Percentiles rank a stretch among this genome's conserved stretches.
Evolutionary conservation across 768 basidiomycete genomes (phyloP).

Genomic region (Russula emetica): DNA sequence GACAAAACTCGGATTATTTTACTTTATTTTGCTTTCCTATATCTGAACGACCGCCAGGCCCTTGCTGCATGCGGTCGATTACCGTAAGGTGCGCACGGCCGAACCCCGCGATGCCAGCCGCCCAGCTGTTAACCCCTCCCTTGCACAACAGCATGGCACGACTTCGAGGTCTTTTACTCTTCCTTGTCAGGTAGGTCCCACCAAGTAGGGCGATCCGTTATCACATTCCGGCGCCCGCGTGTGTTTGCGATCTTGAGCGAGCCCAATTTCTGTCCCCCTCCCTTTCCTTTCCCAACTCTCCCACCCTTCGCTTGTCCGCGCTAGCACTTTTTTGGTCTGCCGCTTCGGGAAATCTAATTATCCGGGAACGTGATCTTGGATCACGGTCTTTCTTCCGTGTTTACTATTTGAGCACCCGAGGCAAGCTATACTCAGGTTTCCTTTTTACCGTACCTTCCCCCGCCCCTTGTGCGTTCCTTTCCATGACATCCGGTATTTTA

Average conservation of each 20-base stretch:
- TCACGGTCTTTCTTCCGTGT: constrained; percentile 21
- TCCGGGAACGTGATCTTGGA: constrained; percentile 24
- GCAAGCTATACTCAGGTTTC: constrained; percentile 29
- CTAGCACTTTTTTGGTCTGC: constrained; percentile 13
- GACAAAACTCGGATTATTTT: neutral
- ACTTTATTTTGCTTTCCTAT: constrained; percentile 8
- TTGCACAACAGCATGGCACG: neutral
- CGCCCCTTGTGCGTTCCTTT: constrained; percentile 16
- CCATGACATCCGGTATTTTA: constrained; percentile 35
- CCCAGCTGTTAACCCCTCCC: neutral
- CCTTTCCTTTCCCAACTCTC: constrained; percentile 3
- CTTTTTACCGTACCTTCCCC: constrained; percentile 23
- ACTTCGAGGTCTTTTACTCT: neutral
- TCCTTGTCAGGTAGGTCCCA: constrained; percentile 3
- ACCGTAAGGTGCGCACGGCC: neutral
- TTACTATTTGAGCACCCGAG: constrained; percentile 24
- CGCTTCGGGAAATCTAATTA: constrained; percentile 28
- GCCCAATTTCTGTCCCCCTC: constrained; percentile 16
- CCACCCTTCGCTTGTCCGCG: constrained; percentile 6
- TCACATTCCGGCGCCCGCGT: constrained; percentile 17
- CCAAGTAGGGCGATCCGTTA: constrained; percentile 17
- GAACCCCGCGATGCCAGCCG: constrained; percentile 14
- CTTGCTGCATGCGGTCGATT: constrained; percentile 5
- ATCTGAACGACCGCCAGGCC: constrained; percentile 11
- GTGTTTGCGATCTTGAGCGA: constrained; percentile 17